These are phyloP conservation scores for Lecanicillium sp. DNA, from an alignment of 2,329 filamentous ascomycete genomes.

Conservation along the genomic window DNA sequence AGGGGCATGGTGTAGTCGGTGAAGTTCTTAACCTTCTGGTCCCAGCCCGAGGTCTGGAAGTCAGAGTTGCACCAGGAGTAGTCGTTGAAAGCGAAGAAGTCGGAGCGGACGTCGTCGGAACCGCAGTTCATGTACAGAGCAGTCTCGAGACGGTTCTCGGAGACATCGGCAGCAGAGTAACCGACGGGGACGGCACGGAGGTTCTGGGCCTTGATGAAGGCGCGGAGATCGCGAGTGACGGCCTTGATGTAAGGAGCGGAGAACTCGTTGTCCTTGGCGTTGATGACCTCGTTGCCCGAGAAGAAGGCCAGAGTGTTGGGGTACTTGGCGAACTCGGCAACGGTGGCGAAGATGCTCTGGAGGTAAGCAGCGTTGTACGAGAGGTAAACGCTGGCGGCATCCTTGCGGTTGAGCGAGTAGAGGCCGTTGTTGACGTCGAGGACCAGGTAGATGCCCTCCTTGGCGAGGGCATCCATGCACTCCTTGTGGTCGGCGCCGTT, in stretches of 20 bases:
- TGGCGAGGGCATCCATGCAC: conserved; percentile 76
- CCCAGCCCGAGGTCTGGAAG: conserved; percentile 70
- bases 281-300: conserved; percentile 76
- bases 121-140: conserved; percentile 94
- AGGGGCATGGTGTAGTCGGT: conserved; percentile 80
- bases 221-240: conserved; percentile 68
- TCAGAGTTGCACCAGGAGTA: conserved; percentile 79
- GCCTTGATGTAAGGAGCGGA: conserved; percentile 71
- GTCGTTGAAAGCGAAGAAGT: conserved; percentile 88
- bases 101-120: conserved; percentile 71
- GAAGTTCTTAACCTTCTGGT: conserved; percentile 83
- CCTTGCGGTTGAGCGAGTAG: conserved; percentile 77
- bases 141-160: conserved; percentile 78
- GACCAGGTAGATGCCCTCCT: conserved; percentile 87
- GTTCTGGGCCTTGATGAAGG: conserved; percentile 57
- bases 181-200: conserved; percentile 67
- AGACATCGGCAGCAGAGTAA: conserved; percentile 74
- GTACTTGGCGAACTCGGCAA: conserved; percentile 78
- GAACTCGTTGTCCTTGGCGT: conserved; percentile 58
- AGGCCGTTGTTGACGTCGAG: conserved; percentile 85
- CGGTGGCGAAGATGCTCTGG: conserved; percentile 77
- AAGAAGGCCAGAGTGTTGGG: conserved; percentile 84
- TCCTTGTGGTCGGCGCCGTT: conserved; percentile 75
- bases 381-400: conserved; percentile 52
- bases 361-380: conserved; percentile 89